Evolutionary conservation across 495 filamentous ascomycete genomes (phyloP), one percentile per base, ranked within the genome.

Genomic region (Aspergillus avenaceus): DNA sequence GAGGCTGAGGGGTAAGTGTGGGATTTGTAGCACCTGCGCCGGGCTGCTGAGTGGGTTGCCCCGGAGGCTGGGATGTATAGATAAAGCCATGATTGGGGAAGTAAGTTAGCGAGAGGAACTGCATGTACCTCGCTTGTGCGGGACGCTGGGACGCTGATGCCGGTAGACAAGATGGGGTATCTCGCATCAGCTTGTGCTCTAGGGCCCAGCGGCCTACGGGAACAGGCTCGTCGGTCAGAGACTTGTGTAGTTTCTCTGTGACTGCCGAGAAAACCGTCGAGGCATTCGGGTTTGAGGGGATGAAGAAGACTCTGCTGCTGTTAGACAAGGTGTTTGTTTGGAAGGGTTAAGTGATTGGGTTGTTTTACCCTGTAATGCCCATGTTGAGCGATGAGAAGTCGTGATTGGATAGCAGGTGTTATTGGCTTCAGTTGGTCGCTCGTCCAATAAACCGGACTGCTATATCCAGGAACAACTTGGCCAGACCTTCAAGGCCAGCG

Each of bases 151-250:
- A 62, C n/a, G 62, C 45, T 8, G 65, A 61, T 6, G 59, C 48
- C 0, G 73, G 65, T 4, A 77, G 57, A 16, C 71, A 69, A 9
- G 72, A 72, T 6, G 68, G 72, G 4, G 73, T 77, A 42, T 77
- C 73, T 26, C 67, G 65, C 63, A 77, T 68, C 3, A 77, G 60
- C 47, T 72, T 73, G 52, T 77, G 72, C 23, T 74, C 70, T 19
- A 75, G 56, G 14, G 49, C 54, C 70, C 71, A 77, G 52, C 66
- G 71, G 54, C 67, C 66, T 46, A 71, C 37, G 47, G 65, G 64
- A 12, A 61, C 60, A 34, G 66, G 60, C 21, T 72, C 68, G 37
- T 75, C 66, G 48, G 65, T 51, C 37, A 71, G 64, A 32, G 63
- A 50, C 12, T 68, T 51, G 51, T 66, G 66, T n/a, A 77, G 64